Conservation (phyloP, 2,329 filamentous ascomycete genomes). For the Sarocladium kiliense region DNA sequence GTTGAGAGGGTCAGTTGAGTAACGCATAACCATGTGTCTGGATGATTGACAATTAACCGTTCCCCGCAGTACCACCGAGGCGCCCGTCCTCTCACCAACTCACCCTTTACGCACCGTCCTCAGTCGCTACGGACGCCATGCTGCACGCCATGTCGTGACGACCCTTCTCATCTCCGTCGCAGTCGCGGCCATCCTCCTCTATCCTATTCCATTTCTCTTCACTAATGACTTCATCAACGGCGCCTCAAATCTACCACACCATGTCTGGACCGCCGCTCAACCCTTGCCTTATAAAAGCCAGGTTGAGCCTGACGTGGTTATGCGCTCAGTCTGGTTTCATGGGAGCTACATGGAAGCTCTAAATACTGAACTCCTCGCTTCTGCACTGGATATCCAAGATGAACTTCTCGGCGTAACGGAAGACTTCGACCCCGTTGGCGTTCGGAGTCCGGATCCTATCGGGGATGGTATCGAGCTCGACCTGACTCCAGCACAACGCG, state of each 20-base stretch:
- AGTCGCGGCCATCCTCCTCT: constrained; percentile 64
- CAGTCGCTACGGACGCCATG: constrained; percentile 63
- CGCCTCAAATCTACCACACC: constrained; percentile 66
- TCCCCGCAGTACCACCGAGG: constrained; percentile 63
- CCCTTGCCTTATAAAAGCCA: constrained; percentile 49
- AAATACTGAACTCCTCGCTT: constrained; percentile 56
- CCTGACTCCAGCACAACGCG: constrained; percentile 41
- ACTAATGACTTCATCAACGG: constrained; percentile 67
- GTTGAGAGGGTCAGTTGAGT: constrained; percentile 61
- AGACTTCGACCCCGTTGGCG: constrained; percentile 46
- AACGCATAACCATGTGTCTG: constrained; percentile 3
- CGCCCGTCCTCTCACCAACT: constrained; percentile 56
- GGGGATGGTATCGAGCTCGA: constrained; percentile 24
- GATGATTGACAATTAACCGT: background rate
- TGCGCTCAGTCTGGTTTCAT: constrained; percentile 79
- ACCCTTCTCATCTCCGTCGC: constrained; percentile 71
- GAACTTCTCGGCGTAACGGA: constrained; percentile 58
- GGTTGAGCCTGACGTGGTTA: constrained; percentile 63
- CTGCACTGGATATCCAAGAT: constrained; percentile 66
- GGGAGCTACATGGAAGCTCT: constrained; percentile 76
- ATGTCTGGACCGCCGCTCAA: constrained; percentile 75
- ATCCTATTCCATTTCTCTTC: constrained; percentile 71
- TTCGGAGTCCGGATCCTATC: constrained; percentile 19
- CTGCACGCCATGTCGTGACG: constrained; percentile 67
- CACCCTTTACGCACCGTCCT: constrained; percentile 63